Conservation (phyloP, 768 basidiomycete genomes). For the Pleurotus cornucopiae region DNA sequence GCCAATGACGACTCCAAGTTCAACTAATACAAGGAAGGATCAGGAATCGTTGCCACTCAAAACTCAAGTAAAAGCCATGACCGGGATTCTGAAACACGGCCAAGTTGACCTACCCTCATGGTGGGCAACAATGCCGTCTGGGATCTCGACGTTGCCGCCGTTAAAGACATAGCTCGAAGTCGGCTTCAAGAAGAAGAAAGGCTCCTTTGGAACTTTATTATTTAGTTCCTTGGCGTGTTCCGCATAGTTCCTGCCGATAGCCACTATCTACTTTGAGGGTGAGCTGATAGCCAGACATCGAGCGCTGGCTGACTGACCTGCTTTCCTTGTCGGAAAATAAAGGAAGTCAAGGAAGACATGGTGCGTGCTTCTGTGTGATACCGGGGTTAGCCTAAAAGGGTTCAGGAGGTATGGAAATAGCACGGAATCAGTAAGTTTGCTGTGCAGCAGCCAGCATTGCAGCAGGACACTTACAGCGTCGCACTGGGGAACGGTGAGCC, state of each 20-base stretch:
- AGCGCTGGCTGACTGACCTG: constrained; percentile 30
- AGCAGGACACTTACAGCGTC: background rate
- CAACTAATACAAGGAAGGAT: constrained; percentile 50
- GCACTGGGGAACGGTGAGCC: background rate
- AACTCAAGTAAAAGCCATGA: background rate
- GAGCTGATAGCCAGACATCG: background rate
- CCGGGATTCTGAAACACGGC: background rate
- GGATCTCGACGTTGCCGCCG: constrained; percentile 83
- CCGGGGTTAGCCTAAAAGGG: constrained; percentile 1
- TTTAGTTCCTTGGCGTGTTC: constrained; percentile 91
- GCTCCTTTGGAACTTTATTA: constrained; percentile 86
- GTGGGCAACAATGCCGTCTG: constrained; percentile 76
- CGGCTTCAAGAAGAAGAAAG: constrained; percentile 98
- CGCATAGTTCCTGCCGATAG: constrained; percentile 92
- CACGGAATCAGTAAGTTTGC: background rate
- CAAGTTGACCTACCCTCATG: constrained; percentile 70
- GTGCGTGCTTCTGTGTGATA: background rate
- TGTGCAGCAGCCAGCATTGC: background rate
- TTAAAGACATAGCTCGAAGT: constrained; percentile 81
- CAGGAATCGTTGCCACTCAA: background rate
- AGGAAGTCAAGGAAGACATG: constrained; percentile 7
- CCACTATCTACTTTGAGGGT: constrained; percentile 63
- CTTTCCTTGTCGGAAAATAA: constrained; percentile 38
- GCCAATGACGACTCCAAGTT: constrained; percentile 96
- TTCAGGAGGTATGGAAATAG: constrained; percentile 2